A percentile compares a stretch with the other conserved stretches of the same genome.
Conservation (phyloP, 192 early-diverging fungal genomes). For the Coemansia umbellata region DNA sequence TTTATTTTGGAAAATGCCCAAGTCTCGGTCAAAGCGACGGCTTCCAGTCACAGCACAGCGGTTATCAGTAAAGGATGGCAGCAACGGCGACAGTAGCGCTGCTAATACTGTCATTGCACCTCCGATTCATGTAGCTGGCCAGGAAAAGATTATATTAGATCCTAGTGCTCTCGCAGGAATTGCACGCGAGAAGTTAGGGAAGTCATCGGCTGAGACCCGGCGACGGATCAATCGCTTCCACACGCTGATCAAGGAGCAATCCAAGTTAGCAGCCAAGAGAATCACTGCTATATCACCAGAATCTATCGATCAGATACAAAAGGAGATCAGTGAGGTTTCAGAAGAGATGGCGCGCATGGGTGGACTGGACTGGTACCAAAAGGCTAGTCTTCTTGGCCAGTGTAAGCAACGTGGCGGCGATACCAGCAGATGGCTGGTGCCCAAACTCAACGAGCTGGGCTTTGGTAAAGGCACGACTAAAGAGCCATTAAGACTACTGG, state of each 20-base stretch:
- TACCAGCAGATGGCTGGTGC: constrained; percentile 77
- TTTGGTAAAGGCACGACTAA: constrained; percentile 1
- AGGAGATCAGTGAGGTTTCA: constrained; percentile 9
- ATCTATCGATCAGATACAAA: constrained; percentile 54
- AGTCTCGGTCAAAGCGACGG: constrained; percentile 16
- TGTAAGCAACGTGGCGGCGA: constrained; percentile 78
- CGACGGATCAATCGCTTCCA: constrained; percentile 75
- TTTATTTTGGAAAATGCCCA: no score
- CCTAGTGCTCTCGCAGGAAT: not conserved
- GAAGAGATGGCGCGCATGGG: constrained; percentile 58
- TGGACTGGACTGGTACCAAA: constrained; percentile 85
- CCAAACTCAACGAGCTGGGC: constrained; percentile 47
- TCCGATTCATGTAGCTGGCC: constrained; percentile 34
- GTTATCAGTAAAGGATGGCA: not conserved
- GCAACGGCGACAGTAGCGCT: not conserved
- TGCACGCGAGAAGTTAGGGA: constrained; percentile 44
- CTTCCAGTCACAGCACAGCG: constrained; percentile 17
- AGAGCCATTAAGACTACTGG: constrained; percentile 58
- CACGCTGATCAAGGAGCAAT: constrained; percentile 72
- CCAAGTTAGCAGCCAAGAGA: constrained; percentile 35
- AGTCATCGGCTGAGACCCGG: constrained; percentile 60
- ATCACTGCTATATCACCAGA: constrained; percentile 27
- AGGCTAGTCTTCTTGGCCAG: constrained; percentile 76
- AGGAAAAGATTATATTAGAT: constrained; percentile 22
- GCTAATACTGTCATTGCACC: constrained; percentile 6